Percentiles rank a stretch among this genome's conserved stretches.
phyloP scores from a whole-genome alignment of 805 yeast genomes.

The Candida schatavii region DNA sequence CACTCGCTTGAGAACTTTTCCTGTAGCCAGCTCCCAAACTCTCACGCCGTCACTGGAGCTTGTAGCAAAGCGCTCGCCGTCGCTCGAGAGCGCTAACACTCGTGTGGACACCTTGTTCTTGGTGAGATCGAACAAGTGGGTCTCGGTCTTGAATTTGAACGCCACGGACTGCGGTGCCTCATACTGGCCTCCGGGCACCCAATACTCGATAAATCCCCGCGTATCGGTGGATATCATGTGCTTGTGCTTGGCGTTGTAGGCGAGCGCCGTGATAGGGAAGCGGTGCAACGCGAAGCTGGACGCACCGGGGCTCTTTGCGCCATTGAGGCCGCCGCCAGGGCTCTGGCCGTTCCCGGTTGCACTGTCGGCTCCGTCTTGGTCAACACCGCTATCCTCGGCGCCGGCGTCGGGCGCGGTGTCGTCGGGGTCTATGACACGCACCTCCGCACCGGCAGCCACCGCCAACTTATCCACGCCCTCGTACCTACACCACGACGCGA shows the following conservation, averaged over 20 bases:
- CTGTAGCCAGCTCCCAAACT: constrained; percentile 1
- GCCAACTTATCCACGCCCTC: constrained; percentile 10
- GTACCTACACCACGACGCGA: constrained; percentile 10
- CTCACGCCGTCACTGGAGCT: constrained; percentile 5
- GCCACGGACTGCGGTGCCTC: constrained; percentile 6
- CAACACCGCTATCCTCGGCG: constrained; percentile 3
- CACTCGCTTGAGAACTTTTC: background rate
- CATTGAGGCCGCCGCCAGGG: background rate
- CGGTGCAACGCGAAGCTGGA: constrained; percentile 8
- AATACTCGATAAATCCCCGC: constrained; percentile 21
- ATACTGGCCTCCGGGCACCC: constrained; percentile 13
- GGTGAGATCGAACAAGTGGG: constrained; percentile 32
- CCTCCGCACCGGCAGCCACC: constrained; percentile 10
- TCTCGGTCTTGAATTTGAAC: constrained; percentile 36
- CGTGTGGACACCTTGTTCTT: constrained; percentile 25
- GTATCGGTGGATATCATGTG: constrained; percentile 20
- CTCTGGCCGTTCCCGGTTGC: constrained; percentile 1
- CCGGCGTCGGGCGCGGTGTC: no score
- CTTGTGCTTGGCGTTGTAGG: constrained; percentile 11
- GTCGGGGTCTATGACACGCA: constrained; percentile 8
- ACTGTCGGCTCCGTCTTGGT: constrained; percentile 11
- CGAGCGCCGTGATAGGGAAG: constrained; percentile 10
- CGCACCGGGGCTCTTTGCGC: no score
- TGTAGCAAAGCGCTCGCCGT: constrained; percentile 24
- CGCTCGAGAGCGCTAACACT: constrained; percentile 19